A percentile compares a stretch with the other conserved stretches of the same genome.
Conservation (phyloP, 2,329 filamentous ascomycete genomes). For the Trichoderma sp. region DNA sequence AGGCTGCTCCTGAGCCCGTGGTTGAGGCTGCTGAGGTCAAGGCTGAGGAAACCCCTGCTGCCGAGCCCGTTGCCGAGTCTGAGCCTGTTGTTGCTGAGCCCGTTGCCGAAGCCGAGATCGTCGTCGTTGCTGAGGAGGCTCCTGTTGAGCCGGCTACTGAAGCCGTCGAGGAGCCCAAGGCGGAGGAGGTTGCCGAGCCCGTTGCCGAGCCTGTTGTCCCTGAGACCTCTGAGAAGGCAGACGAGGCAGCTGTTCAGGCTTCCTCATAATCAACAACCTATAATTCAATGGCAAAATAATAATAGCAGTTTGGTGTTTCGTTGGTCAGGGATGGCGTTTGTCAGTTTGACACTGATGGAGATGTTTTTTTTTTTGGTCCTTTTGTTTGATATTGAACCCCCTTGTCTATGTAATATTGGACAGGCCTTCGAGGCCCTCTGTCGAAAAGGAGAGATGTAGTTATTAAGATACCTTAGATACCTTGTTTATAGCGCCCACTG, state of each 20-base stretch:
- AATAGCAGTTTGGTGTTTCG: slow-evolving; percentile 7
- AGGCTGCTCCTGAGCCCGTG: slow-evolving; percentile 11
- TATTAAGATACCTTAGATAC: slow-evolving; percentile 24
- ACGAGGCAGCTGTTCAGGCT: neutral
- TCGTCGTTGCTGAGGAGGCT: neutral
- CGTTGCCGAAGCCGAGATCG: neutral
- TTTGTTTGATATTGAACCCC: slow-evolving; percentile 7
- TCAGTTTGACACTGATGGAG: slow-evolving; percentile 10
- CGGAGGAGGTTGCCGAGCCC: slow-evolving; percentile 14
- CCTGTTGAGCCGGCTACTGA: slow-evolving; percentile 5
- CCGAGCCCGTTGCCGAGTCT: neutral
- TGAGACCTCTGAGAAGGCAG: neutral
- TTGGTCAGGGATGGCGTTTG: slow-evolving; percentile 6
- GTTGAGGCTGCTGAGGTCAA: slow-evolving; percentile 2
- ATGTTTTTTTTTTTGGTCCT: neutral
- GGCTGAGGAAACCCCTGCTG: neutral
- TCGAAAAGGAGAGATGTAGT: slow-evolving; percentile 19
- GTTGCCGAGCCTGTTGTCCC: neutral
- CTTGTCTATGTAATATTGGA: slow-evolving; percentile 16
- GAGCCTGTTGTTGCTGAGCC: neutral
- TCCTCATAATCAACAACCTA: neutral
- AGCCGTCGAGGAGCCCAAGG: slow-evolving; percentile 16
- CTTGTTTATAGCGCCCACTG: slow-evolving; percentile 19
- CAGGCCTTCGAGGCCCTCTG: neutral
- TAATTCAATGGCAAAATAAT: slow-evolving; percentile 3